Conservation (phyloP, 495 filamentous ascomycete genomes). For the Penicillium silybi region DNA sequence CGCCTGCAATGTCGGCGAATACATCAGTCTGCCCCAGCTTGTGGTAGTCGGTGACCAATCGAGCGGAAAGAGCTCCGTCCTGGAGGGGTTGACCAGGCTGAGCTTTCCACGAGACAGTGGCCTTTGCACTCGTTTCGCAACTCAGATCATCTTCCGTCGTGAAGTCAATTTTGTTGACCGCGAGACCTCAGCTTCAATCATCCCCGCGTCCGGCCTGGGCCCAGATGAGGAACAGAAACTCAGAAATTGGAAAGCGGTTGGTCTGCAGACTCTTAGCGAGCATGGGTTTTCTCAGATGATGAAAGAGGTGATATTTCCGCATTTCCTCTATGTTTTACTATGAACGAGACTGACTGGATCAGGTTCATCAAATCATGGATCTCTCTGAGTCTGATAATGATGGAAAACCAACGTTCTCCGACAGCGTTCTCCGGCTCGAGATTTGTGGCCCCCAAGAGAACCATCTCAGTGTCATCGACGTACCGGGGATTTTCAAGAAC, state of each 20-base stretch:
- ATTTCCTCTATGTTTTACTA: too few species aligned
- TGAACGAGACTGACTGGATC: too few species aligned
- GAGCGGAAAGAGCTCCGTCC: conserved; percentile 43
- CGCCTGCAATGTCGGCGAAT: conserved; percentile 39
- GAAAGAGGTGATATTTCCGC: too few species aligned
- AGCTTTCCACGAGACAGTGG: conserved; percentile 40
- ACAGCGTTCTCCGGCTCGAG: conserved; percentile 57
- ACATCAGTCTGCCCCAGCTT: conserved; percentile 35
- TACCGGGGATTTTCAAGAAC: conserved; percentile 62
- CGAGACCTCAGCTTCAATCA: conserved; percentile 20
- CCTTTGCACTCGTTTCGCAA: conserved; percentile 46
- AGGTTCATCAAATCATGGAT: conserved; percentile 27
- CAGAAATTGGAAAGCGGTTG: conserved; percentile 16
- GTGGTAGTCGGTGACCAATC: conserved; percentile 44
- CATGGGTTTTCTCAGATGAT: not conserved
- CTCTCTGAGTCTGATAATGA: conserved; percentile 16
- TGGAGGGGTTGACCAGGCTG: conserved; percentile 42
- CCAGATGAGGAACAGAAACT: conserved; percentile 19
- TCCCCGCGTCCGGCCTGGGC: conserved; percentile 23
- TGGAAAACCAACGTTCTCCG: conserved; percentile 42
- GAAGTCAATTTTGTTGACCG: conserved; percentile 2
- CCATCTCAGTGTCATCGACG: conserved; percentile 59
- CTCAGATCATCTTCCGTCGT: conserved; percentile 48
- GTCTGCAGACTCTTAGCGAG: conserved; percentile 4
- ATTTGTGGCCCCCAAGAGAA: conserved; percentile 53